Base-by-base conservation (phyloP, 2,329 filamentous ascomycete genomes). In the Magnaporthiopsis poae region DNA sequence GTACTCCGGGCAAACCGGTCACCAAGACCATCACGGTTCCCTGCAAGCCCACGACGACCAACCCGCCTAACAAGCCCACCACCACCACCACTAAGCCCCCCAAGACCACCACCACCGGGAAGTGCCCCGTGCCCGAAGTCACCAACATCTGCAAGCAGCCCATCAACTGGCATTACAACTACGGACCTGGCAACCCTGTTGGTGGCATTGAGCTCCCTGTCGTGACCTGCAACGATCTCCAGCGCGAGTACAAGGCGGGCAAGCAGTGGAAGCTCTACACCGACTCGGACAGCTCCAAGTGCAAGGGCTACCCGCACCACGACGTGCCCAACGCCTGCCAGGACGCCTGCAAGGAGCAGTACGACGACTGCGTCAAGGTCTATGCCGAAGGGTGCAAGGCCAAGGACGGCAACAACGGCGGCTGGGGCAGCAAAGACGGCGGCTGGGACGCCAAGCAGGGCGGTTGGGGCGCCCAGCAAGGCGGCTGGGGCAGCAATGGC, bases 111-210 rank as follows among this genome's bases (percentile, higher is more conserved):
- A 65, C 63, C 63, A 65, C 27, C 5, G 25, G 11, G 71, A 74
- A 74, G 65, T 74, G 75, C 60, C 77, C 80, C 65, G 76, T 80
- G 65, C 80, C 83, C 2, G 74, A 79, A 46, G 79, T 81, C 1
- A 83, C 81, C 66, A 80, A 81, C 70, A 79, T 86, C 71, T 86
- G 83, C 79, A 76, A 73, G 52, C 82, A 85, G 74, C 80, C 83
- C n/a, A 74, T 76, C 65, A 82, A 77, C 76, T 83, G 84, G 70
- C 82, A 83, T 73, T 84, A 82, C 70, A 87, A 86, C 65, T 94
- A 92, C 72, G 86, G 85, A 1, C 87, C 88, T 1, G 85, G 88
- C 52, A 87, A 79, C 64, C 79, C 81, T 2, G 81, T 85, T 21
- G 84, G 82, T 63, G 79, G 77, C 68, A 84, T 86, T 65, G 74